Evolutionary conservation across 169 alveolate genomes (phyloP).

Genomic region (Plasmodium ovale): DNA sequence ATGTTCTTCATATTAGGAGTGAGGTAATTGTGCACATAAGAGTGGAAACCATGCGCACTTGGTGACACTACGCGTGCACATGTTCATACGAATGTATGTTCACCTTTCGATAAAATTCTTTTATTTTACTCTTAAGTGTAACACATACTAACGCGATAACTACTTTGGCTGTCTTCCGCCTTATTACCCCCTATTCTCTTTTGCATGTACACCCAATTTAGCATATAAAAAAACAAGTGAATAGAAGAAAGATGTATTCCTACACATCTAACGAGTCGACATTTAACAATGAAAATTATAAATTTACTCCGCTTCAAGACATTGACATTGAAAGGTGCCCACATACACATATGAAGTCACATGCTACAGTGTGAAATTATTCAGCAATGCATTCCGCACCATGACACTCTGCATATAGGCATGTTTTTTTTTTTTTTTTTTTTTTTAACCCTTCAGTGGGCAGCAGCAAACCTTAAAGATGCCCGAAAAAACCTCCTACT

Average conservation of each 20-base stretch:
- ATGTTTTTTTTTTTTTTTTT: background rate
- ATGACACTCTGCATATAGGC: background rate
- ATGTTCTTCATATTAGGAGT: conserved; percentile 81
- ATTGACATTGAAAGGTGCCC: conserved; percentile 56
- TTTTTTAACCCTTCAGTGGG: conserved; percentile 27
- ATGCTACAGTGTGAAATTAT: background rate
- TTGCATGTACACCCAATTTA: background rate
- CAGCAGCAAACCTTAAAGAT: conserved; percentile 32
- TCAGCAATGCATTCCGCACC: background rate
- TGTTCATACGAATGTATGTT: background rate
- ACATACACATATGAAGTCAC: background rate
- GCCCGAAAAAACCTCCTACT: conserved; percentile 16
- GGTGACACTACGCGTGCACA: background rate
- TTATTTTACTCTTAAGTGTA: background rate
- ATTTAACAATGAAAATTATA: conserved; percentile 50
- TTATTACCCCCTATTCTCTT: background rate
- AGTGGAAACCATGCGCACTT: no score
- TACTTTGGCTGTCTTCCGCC: background rate
- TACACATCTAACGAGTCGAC: conserved; percentile 49
- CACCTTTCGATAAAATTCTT: background rate
- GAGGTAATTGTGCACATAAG: conserved; percentile 28
- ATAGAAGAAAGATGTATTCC: conserved; percentile 81
- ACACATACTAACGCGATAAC: background rate
- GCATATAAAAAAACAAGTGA: conserved; percentile 83
- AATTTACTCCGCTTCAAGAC: conserved; percentile 44